Evolutionary conservation across 2,329 filamentous ascomycete genomes (phyloP), one percentile per base, ranked within the genome.

Genomic region (Aspergillus persii): DNA sequence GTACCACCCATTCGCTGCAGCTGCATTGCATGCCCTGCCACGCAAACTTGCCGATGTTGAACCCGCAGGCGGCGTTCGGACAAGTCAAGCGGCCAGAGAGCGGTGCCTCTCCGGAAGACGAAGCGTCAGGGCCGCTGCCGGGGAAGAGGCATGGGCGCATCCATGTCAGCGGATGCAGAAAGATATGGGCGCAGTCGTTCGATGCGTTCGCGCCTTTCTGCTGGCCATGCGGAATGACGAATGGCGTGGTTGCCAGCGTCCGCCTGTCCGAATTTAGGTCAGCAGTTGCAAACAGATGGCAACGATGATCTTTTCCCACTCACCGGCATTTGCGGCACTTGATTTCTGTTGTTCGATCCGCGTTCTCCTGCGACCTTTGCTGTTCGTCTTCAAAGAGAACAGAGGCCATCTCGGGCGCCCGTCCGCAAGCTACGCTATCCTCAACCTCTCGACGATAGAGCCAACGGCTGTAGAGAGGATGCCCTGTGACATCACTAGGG

Each of bases 11-110:
- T 62, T 89, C 86, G 41, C 89, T 87, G 75, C 95, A 99, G 71
- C 87, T 95, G 78, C 95, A 99, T 73, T 87, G 88, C 83, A 97
- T 89, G 12, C 95, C 95, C 74, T 96, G 92, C 95, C 95, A 99
- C 54, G 94, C 90, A 72, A 97, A 99, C 68, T 95, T 90, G 44
- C 95, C 95, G 51, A 98, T 86, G 54, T 91, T 92, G 46, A 90
- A 87, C 50, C 85, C 86, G 75, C 95, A 99, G 69, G 89, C 89
- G 8, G 73, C 60, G 66, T 88, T 90, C 8, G 95, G 94, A 70
- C 95, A 99, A 59, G 87, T 85, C 33, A 99, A 81, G 8, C 94
- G 87, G 27, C 95, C 95, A 61, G 93, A 91, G 27, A 98, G 82
- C 61, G 88, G 86, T 30, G 91, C 92, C 69, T 90, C 84, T 68